These are phyloP conservation scores for Trichoderma asperelloides DNA, from an alignment of 495 filamentous ascomycete species.

Conservation along the genomic window DNA sequence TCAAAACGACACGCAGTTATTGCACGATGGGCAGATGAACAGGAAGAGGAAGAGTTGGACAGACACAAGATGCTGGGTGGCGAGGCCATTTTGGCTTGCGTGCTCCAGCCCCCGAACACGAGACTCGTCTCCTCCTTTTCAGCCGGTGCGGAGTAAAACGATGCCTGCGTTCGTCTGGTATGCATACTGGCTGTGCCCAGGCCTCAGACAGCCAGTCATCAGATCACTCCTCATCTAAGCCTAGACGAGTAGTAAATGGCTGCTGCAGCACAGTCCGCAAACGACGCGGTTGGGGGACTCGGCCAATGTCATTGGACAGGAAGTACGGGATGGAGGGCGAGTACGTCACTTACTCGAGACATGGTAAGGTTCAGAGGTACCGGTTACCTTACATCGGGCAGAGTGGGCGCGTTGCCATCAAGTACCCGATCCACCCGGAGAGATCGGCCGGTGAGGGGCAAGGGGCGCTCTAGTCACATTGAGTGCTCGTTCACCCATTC, in stretches of 20 bases:
- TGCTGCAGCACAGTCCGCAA: neutral
- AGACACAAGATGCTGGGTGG: neutral
- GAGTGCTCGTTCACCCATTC: neutral
- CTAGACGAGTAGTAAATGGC: neutral
- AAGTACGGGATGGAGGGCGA: neutral
- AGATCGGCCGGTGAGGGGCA: neutral
- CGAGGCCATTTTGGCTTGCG: neutral
- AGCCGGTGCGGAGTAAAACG: neutral
- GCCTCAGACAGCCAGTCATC: neutral
- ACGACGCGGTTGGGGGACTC: neutral
- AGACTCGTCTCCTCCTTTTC: neutral
- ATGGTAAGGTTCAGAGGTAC: neutral
- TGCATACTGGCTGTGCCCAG: neutral
- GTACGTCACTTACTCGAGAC: neutral
- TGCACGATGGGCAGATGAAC: neutral
- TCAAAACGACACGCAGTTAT: too few species aligned
- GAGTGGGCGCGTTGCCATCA: neutral
- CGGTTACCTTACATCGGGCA: neutral
- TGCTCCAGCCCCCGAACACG: neutral
- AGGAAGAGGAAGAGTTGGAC: neutral
- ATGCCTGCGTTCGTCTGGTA: neutral
- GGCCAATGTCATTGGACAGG: neutral
- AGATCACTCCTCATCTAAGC: neutral
- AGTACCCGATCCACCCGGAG: neutral
- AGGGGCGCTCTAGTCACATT: neutral